Conservation (phyloP, 2,329 filamentous ascomycete genomes). For the Exophiala alcalophila region DNA sequence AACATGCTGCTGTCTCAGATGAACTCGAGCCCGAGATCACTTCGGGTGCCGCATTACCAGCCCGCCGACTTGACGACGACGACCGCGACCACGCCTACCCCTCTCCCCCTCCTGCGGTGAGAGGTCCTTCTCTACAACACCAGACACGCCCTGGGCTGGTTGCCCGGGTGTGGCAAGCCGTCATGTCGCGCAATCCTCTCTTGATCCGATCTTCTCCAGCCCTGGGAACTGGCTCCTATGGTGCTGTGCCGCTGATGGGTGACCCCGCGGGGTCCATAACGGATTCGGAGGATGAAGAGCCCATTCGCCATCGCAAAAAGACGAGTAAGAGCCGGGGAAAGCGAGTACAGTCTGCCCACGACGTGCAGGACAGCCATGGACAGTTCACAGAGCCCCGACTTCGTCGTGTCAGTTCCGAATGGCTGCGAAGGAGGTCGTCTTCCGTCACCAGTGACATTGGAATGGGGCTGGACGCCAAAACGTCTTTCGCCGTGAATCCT, state of each 20-base stretch:
- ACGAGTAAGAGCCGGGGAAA: slow-evolving; percentile 21
- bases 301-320: not conserved
- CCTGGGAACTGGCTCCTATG: slow-evolving; percentile 61
- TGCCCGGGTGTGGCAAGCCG: slow-evolving; percentile 23
- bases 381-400: slow-evolving; percentile 15
- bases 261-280: slow-evolving; percentile 7
- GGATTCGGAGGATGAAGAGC: slow-evolving; percentile 34
- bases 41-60: slow-evolving; percentile 14
- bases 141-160: slow-evolving; percentile 12
- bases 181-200: slow-evolving; percentile 55
- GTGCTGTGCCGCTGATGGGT: slow-evolving; percentile 47
- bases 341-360: slow-evolving; percentile 20
- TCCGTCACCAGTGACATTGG: slow-evolving; percentile 35
- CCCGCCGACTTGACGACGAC: slow-evolving; percentile 5
- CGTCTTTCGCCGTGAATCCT: slow-evolving; percentile 32
- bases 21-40: slow-evolving; percentile 11
- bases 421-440: slow-evolving; percentile 29
- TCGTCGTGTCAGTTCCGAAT: slow-evolving; percentile 16
- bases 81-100: no score
- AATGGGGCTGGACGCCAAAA: slow-evolving; percentile 36
- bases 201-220: slow-evolving; percentile 60
- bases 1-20: slow-evolving; percentile 20
- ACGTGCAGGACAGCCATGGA: slow-evolving; percentile 7
- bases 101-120: slow-evolving; percentile 11
- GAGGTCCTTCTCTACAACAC: slow-evolving; percentile 7